Percentiles rank a stretch among this genome's conserved stretches.
Conservation (phyloP, 1,284 basidiomycete species). For the Gomphus bonarii region DNA sequence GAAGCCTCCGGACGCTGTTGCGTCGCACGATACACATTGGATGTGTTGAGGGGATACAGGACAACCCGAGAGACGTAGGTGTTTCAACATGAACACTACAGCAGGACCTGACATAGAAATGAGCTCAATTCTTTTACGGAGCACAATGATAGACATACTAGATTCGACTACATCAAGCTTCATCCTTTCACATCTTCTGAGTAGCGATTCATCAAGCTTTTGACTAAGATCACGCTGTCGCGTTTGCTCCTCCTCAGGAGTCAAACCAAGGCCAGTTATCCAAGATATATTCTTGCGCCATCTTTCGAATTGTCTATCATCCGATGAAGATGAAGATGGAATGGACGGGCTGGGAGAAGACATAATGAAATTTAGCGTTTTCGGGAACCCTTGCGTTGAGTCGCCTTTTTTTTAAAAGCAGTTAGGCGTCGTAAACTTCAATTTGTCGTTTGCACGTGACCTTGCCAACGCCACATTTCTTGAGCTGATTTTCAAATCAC, state of each 20-base stretch:
- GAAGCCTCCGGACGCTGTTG: constrained; percentile 73
- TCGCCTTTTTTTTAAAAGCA: too few relatives aligned
- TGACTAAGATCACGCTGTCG: constrained; percentile 10
- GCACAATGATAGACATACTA: constrained; percentile 22
- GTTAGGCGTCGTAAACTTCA: too few relatives aligned
- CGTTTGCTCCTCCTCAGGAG: constrained; percentile 7
- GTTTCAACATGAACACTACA: constrained; percentile 83
- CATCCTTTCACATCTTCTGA: constrained; percentile 33
- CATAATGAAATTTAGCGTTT: too few relatives aligned
- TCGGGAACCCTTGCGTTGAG: too few relatives aligned
- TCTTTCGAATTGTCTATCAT: constrained; percentile 9
- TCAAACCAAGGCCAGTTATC: constrained; percentile 11
- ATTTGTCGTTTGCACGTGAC: too few relatives aligned
- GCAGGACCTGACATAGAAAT: constrained; percentile 51
- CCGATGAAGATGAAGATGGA: background rate
- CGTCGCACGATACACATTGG: constrained; percentile 75
- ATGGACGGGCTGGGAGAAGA: background rate
- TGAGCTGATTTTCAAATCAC: too few relatives aligned
- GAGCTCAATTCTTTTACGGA: too few relatives aligned
- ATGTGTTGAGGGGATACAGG: constrained; percentile 57
- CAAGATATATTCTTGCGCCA: constrained; percentile 13
- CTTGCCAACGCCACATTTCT: too few relatives aligned
- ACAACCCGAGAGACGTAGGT: constrained; percentile 61
- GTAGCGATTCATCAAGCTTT: constrained; percentile 24
- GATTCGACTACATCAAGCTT: constrained; percentile 29